Evolutionary conservation across 192 early-diverging fungal species (phyloP).

Genomic region (Geranomyces variabilis): DNA sequence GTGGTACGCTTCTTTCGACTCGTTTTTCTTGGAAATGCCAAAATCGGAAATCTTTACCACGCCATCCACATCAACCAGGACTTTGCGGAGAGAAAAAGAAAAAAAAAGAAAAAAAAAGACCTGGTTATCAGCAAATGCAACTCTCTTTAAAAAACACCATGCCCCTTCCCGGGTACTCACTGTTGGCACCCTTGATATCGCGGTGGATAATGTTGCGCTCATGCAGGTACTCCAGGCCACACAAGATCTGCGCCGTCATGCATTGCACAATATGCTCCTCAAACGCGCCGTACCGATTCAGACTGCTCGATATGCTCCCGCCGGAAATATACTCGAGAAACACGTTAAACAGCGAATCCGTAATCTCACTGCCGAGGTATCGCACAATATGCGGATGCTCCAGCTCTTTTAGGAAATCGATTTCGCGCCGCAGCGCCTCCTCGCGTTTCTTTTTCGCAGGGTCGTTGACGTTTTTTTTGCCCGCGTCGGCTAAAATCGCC

Average conservation of each 20-base stretch:
- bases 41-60: constrained; percentile 96
- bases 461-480: background rate
- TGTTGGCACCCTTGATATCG: constrained; percentile 94
- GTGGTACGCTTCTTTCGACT: constrained; percentile 51
- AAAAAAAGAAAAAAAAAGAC: background rate
- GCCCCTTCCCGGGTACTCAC: constrained; percentile 38
- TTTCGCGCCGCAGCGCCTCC: constrained; percentile 86
- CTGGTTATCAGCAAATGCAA: background rate
- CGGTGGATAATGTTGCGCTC: constrained; percentile 72
- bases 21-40: constrained; percentile 87
- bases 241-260: constrained; percentile 80
- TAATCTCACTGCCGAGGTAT: constrained; percentile 83
- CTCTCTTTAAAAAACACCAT: no score
- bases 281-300: constrained; percentile 85
- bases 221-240: constrained; percentile 87
- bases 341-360: constrained; percentile 78
- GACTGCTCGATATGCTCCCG: constrained; percentile 79
- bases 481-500: constrained; percentile 37
- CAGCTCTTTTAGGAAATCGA: constrained; percentile 72
- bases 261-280: constrained; percentile 81
- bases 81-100: constrained; percentile 38
- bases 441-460: constrained; percentile 35
- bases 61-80: constrained; percentile 87
- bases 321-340: constrained; percentile 98
- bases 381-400: constrained; percentile 94